phyloP scores from a whole-genome alignment of 805 yeast species.

The Candida coquimbonensis region DNA sequence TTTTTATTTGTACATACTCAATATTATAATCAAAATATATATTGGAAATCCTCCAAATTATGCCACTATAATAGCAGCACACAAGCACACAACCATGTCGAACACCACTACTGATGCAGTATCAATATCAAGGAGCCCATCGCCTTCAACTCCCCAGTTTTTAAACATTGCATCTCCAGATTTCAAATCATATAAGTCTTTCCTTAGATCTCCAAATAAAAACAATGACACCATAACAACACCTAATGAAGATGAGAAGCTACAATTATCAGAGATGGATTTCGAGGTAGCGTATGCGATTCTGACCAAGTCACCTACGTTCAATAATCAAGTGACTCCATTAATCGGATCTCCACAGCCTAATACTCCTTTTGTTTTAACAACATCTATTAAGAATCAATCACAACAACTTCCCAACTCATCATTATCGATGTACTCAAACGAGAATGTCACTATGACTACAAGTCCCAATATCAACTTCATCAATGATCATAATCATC shows the following conservation, averaged over 20 bases:
- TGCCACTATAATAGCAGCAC: too few relatives aligned
- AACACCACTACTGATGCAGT: too few relatives aligned
- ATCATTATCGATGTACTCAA: too few relatives aligned
- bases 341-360: neutral
- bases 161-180: constrained; percentile 11
- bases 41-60: too few relatives aligned
- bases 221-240: neutral
- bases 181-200: constrained; percentile 3
- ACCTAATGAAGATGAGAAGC: neutral
- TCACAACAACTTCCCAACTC: neutral
- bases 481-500: neutral
- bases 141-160: constrained; percentile 12
- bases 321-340: constrained; percentile 4
- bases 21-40: too few relatives aligned
- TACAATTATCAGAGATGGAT: constrained; percentile 19
- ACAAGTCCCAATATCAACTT: neutral
- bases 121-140: constrained; percentile 1
- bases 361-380: neutral
- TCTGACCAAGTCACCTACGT: constrained; percentile 19
- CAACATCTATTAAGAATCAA: neutral
- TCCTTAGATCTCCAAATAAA: constrained; percentile 1
- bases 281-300: constrained; percentile 24
- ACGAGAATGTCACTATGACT: too few relatives aligned
- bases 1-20: too few relatives aligned
- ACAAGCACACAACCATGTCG: too few relatives aligned